These are phyloP conservation scores for Torulaspora delbrueckii DNA, from an alignment of 805 yeast species.

Conservation along the genomic window DNA sequence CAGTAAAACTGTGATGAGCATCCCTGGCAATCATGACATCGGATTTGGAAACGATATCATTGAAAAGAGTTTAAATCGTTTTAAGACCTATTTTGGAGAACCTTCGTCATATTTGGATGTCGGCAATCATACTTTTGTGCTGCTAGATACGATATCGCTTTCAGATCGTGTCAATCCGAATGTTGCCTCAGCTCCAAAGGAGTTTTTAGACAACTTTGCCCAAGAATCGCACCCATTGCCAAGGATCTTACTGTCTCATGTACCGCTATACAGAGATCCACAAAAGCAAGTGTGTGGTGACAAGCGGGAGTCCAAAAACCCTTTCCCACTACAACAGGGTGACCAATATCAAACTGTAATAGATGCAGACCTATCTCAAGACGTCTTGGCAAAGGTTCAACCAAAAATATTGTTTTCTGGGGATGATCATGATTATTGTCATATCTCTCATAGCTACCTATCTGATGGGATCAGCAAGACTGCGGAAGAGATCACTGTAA, in stretches of 20 bases:
- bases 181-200: slow-evolving; percentile 44
- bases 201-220: slow-evolving; percentile 45
- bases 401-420: slow-evolving; percentile 81
- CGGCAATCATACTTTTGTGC: slow-evolving; percentile 66
- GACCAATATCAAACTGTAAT: slow-evolving; percentile 88
- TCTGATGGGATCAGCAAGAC: slow-evolving; percentile 22
- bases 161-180: slow-evolving; percentile 50
- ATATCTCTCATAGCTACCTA: slow-evolving; percentile 49
- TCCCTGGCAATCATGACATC: slow-evolving; percentile 95
- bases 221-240: slow-evolving; percentile 41
- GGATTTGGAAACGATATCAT: slow-evolving; percentile 81
- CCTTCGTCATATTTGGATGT: slow-evolving; percentile 49
- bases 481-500: slow-evolving; percentile 78
- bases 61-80: slow-evolving; percentile 53
- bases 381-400: slow-evolving; percentile 50
- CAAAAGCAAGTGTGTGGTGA: slow-evolving; percentile 67
- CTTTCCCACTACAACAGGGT: slow-evolving; percentile 70
- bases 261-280: slow-evolving; percentile 75
- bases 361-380: slow-evolving; percentile 52
- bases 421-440: slow-evolving; percentile 96
- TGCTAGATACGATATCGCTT: slow-evolving; percentile 79
- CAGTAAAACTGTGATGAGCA: slow-evolving; percentile 40
- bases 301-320: slow-evolving; percentile 58
- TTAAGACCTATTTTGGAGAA: slow-evolving; percentile 68
- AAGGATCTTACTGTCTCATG: slow-evolving; percentile 73